Conservation (phyloP, 352 stramenopile species). For the Lagenidium giganteum region DNA sequence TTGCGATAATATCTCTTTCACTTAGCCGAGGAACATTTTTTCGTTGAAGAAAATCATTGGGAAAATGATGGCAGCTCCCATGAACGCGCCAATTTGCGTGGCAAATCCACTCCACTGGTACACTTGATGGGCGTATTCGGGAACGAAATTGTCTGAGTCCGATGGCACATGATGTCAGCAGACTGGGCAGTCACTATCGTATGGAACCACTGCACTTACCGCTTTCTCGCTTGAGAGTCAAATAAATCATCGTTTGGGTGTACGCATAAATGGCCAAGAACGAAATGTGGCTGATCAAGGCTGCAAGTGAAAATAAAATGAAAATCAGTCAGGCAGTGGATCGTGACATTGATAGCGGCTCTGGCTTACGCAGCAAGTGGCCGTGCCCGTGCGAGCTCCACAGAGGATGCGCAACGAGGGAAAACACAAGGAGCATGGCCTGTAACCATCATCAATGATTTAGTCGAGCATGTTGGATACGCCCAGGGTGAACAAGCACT, state of each 20-base stretch:
- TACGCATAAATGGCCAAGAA: constrained; percentile 59
- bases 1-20: too few relatives aligned
- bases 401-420: constrained; percentile 31
- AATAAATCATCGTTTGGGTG: constrained; percentile 73
- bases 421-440: constrained; percentile 38
- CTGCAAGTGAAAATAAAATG: constrained; percentile 5
- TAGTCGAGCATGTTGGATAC: background rate
- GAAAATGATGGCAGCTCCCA: constrained; percentile 54
- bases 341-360: background rate
- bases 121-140: constrained; percentile 28
- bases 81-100: constrained; percentile 60
- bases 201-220: constrained; percentile 11
- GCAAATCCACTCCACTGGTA: constrained; percentile 72
- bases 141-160: constrained; percentile 22
- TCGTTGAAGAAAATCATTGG: constrained; percentile 61
- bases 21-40: constrained; percentile 26
- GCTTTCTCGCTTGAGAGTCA: constrained; percentile 53
- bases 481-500: background rate
- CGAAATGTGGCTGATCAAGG: constrained; percentile 36
- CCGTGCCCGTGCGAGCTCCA: constrained; percentile 29
- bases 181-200: background rate
- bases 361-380: constrained; percentile 45
- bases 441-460: constrained; percentile 5
- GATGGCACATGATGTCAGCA: background rate
- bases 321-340: background rate